Base-by-base conservation (phyloP, 2,329 filamentous ascomycete genomes). In the Nemania abortiva region DNA sequence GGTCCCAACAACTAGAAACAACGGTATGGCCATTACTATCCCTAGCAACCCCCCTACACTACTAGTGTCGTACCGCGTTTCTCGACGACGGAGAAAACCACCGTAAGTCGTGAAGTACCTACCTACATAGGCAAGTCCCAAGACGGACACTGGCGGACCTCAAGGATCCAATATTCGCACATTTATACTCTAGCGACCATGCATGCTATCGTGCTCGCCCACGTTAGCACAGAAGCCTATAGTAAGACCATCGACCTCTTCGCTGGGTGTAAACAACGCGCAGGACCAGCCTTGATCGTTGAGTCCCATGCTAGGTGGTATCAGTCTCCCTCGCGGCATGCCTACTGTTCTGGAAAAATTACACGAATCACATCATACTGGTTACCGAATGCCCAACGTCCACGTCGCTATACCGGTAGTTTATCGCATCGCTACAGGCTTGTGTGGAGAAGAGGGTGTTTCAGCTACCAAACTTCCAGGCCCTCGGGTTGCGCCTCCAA, bases 401-500 rank as follows among this genome's bases (percentile, higher is more conserved):
- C 27, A 57, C 29, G 22, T 37, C 42, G 20, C 39, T 45, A 62
- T 65, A 56, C 37, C 37, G 39, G 56, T 60, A 69, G 47, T 57
- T 65, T 31, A 9, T 64, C 34, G 42, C 29, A 22, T 42, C 22
- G 20, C 61, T 49, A 45, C 49, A 42, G 31, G 39, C 10, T n/a
- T 45, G 11, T 63, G 62, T 57, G 62, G 62, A 59, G 65, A 62
- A 39, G 31, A 69, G 45, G 45, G 18, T n/a, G 55, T 65, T 57
- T 64, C 56, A 50, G 45, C 53, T 65, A 42, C 68, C 61, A 47
- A 62, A 47, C 27, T 59, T 52, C 53, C 57, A 63, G 52, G 49
- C 39, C 61, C 39, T 45, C 47, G 65, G 61, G 58, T 27, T 29
- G n/a, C 56, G 55, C n/a, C 37, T 59, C 42, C 58, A 22, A 45